Conservation (phyloP, 495 filamentous ascomycete species). For the Aspergillus panamensis region DNA sequence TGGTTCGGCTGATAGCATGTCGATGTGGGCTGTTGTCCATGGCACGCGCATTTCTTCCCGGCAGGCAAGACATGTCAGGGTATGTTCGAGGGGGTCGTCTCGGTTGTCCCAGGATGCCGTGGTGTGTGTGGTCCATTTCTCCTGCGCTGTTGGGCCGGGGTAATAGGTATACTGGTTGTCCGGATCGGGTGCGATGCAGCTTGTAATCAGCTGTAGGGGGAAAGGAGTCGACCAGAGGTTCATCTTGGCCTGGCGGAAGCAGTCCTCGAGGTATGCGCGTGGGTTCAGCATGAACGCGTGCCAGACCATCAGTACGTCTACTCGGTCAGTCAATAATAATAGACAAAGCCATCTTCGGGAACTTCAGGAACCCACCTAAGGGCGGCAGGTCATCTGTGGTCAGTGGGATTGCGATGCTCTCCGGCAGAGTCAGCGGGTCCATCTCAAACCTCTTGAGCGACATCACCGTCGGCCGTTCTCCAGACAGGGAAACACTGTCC, state of each 20-base stretch:
- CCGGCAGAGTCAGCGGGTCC: background rate
- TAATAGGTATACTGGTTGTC: background rate
- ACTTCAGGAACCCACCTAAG: conserved; percentile 21
- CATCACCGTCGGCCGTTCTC: background rate
- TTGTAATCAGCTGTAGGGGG: conserved; percentile 62
- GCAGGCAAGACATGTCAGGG: conserved; percentile 57
- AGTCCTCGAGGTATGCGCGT: conserved; percentile 71
- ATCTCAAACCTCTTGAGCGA: background rate
- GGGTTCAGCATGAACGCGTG: conserved; percentile 83
- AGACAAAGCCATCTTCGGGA: background rate
- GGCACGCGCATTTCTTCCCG: conserved; percentile 11
- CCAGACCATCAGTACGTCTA: conserved; percentile 68
- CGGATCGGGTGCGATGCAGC: conserved; percentile 51
- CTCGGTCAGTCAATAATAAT: background rate
- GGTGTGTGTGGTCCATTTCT: conserved; percentile 19
- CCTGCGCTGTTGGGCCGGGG: background rate
- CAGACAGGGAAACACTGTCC: conserved; percentile 20
- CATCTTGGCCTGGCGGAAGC: conserved; percentile 56
- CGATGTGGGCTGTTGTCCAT: conserved; percentile 26
- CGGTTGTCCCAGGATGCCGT: conserved; percentile 52
- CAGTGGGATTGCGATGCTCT: conserved; percentile 24
- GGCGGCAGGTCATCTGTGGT: conserved; percentile 24
- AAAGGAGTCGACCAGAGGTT: conserved; percentile 63
- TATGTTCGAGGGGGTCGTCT: conserved; percentile 47
- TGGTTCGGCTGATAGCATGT: conserved; percentile 6